Percentiles rank a stretch among this genome's conserved stretches.
Conservation (phyloP, 2,329 filamentous ascomycete genomes). For the Fusarium haematococcum region DNA sequence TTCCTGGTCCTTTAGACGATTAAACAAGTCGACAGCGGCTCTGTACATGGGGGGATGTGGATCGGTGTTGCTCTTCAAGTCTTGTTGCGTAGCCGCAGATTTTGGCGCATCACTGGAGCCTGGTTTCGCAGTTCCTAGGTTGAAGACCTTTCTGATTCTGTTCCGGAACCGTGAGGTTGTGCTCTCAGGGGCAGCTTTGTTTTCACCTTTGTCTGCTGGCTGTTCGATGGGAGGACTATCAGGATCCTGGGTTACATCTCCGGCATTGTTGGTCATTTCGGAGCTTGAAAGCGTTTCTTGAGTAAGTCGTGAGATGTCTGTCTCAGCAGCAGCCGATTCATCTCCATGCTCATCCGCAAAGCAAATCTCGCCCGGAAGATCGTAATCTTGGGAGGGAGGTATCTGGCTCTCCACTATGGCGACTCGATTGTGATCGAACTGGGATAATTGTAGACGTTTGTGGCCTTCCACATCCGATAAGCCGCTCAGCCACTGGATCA, state of each 20-base stretch:
- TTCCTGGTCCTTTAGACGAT: background rate
- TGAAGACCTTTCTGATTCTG: background rate
- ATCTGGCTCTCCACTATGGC: background rate
- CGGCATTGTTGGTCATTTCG: background rate
- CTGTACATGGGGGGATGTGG: background rate
- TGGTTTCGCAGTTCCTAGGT: background rate
- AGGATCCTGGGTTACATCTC: fast-evolving
- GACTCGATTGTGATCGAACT: background rate
- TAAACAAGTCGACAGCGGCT: background rate
- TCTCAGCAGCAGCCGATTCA: background rate
- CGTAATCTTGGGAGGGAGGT: too few species aligned
- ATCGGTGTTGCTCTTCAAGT: background rate
- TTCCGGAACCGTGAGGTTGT: background rate
- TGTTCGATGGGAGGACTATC: fast-evolving
- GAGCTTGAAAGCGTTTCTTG: background rate
- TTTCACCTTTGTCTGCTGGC: fast-evolving
- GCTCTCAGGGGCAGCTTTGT: background rate
- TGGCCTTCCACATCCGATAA: background rate
- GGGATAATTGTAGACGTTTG: background rate
- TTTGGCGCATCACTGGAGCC: background rate
- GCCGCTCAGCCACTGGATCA: background rate
- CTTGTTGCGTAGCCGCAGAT: background rate
- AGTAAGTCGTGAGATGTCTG: background rate
- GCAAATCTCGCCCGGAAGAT: background rate
- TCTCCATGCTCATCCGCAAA: background rate